A percentile compares a stretch with the other conserved stretches of the same genome.
phyloP scores from a whole-genome alignment of 768 basidiomycete genomes.

The Tylopilus rubrobrunneus region DNA sequence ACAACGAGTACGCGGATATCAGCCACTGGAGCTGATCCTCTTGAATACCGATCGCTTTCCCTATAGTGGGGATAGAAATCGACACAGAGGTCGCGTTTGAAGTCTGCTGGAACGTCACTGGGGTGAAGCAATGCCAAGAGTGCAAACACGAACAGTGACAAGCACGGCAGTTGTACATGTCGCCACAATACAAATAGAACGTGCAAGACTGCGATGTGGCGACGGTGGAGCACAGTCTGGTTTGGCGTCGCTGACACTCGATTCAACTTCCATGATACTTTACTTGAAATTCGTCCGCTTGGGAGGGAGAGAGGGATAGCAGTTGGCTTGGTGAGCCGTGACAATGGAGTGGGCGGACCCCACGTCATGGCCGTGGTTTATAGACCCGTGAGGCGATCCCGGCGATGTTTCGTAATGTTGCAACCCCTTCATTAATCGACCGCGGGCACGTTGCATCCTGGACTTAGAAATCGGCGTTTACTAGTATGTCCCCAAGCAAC shows the following conservation, averaged over 20 bases:
- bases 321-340: background rate
- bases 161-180: no score
- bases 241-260: constrained; percentile 8
- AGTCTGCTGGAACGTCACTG: constrained; percentile 20
- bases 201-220: constrained; percentile 20
- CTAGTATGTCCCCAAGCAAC: no score
- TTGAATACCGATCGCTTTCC: no score
- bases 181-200: constrained; percentile 27
- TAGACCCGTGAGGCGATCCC: no score
- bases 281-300: background rate
- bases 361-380: constrained; percentile 6
- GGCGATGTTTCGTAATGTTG: no score
- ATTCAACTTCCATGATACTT: constrained; percentile 7
- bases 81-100: constrained; percentile 30
- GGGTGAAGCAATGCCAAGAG: background rate
- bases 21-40: no score
- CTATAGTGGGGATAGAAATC: no score
- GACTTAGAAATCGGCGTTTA: no score
- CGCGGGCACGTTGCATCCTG: no score
- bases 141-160: constrained; percentile 13
- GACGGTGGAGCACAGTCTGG: constrained; percentile 3
- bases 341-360: background rate
- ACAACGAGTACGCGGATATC: no score
- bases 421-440: no score
- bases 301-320: background rate